Evolutionary conservation across 805 yeast genomes (phyloP).

Genomic region (Zygosaccharomyces pseudorouxii): DNA sequence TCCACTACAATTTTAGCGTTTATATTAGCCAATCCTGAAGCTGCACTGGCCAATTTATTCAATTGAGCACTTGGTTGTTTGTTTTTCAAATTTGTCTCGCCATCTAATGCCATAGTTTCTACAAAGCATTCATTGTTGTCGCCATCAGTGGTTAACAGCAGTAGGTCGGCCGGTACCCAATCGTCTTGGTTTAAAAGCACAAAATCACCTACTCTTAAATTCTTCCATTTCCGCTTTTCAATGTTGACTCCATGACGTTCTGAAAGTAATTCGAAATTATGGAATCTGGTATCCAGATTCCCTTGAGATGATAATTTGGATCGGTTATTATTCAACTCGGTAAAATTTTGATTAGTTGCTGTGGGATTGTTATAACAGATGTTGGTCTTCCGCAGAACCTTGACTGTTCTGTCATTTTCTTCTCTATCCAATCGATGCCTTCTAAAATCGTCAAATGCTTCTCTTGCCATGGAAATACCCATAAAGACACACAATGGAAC

Average conservation of each 20-base stretch:
- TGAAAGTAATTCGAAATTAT: conserved; percentile 19
- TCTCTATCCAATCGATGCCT: conserved; percentile 80
- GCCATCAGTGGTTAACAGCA: conserved; percentile 63
- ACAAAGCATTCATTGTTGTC: conserved; percentile 62
- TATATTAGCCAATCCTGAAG: conserved; percentile 46
- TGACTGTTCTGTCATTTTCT: conserved; percentile 62
- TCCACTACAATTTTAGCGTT: conserved; percentile 62
- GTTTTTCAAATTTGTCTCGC: conserved; percentile 88
- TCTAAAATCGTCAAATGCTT: conserved; percentile 89
- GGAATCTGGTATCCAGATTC: conserved; percentile 18
- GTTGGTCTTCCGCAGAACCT: conserved; percentile 33
- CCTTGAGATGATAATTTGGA: not conserved
- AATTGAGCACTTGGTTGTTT: conserved; percentile 63
- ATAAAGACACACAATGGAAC: conserved; percentile 83
- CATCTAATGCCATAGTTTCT: conserved; percentile 97
- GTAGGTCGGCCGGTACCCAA: conserved; percentile 90
- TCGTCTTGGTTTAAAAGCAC: conserved; percentile 71
- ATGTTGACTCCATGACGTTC: conserved; percentile 23
- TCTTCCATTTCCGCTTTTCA: conserved; percentile 54
- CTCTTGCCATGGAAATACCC: conserved; percentile 83
- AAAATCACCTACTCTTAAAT: conserved; percentile 84
- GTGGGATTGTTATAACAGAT: not conserved
- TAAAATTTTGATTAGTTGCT: not conserved
- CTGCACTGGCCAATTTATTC: conserved; percentile 46
- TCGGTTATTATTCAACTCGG: not conserved